Evolutionary conservation across 345 rosid species (phyloP).

Genomic region (Euphorbia peplus): DNA sequence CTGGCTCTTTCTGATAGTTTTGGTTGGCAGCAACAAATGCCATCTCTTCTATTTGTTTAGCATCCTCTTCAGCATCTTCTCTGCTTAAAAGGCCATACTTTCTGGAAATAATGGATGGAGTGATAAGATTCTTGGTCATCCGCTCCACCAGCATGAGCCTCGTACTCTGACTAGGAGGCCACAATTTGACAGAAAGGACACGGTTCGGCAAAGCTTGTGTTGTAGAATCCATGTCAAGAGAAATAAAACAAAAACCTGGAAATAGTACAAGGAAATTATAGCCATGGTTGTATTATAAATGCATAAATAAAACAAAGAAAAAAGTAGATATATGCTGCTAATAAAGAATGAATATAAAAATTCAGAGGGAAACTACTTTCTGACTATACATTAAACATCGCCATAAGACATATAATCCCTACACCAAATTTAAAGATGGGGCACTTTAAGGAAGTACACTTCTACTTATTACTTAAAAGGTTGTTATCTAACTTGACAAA

Average conservation of each 20-base stretch:
- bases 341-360: background rate
- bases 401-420: background rate
- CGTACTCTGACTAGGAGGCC: constrained; percentile 87
- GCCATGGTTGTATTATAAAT: constrained; percentile 7
- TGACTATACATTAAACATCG: background rate
- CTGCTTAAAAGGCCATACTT: constrained; percentile 69
- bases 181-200: constrained; percentile 62
- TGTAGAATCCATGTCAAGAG: constrained; percentile 48
- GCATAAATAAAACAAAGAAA: background rate
- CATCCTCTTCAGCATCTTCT: constrained; percentile 75
- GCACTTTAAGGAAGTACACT: background rate
- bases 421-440: background rate
- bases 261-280: background rate
- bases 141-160: constrained; percentile 70
- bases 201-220: constrained; percentile 43
- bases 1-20: constrained; percentile 84
- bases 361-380: background rate
- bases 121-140: constrained; percentile 59
- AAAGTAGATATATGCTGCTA: background rate
- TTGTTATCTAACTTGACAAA: no score
- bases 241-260: constrained; percentile 29
- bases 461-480: no score
- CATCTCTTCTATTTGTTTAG: constrained; percentile 62
- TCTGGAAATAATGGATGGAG: constrained; percentile 80
- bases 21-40: constrained; percentile 60